Percentiles rank a stretch among this genome's conserved stretches.
Evolutionary conservation across 2,329 filamentous ascomycete genomes (phyloP).

Genomic region (Aspergillus unguis): DNA sequence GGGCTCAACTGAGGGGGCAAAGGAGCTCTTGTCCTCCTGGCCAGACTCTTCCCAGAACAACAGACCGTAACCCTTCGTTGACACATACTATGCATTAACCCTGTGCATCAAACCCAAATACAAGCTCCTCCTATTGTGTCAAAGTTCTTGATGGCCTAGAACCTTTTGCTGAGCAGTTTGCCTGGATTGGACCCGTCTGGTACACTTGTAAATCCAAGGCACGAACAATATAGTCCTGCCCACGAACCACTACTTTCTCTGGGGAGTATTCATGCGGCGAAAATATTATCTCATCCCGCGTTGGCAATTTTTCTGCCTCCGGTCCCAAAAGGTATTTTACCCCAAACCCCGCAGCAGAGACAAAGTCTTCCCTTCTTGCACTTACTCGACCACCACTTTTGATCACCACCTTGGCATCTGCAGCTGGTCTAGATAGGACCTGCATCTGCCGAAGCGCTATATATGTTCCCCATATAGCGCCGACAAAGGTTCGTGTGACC

Average conservation of each 20-base stretch:
- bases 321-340: slow-evolving; percentile 5
- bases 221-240: slow-evolving; percentile 8
- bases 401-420: slow-evolving; percentile 13
- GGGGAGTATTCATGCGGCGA: neutral
- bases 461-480: slow-evolving; percentile 30
- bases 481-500: slow-evolving; percentile 29
- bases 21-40: no score
- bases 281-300: neutral
- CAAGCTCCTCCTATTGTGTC: no score
- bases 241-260: neutral
- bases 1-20: no score
- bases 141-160: no score
- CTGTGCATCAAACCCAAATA: no score
- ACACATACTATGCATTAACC: no score
- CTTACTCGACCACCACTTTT: slow-evolving; percentile 26
- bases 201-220: slow-evolving; percentile 1
- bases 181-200: no score
- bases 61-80: no score
- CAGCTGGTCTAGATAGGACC: slow-evolving; percentile 10
- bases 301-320: slow-evolving; percentile 1
- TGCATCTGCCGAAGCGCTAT: slow-evolving; percentile 29
- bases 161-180: no score
- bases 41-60: no score
- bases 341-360: slow-evolving; percentile 5
- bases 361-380: slow-evolving; percentile 27